Percentiles rank a stretch among this genome's conserved stretches.
These are phyloP conservation scores for Botrytis deweyae DNA, from an alignment of 2,329 filamentous ascomycete genomes.

Conservation along the genomic window DNA sequence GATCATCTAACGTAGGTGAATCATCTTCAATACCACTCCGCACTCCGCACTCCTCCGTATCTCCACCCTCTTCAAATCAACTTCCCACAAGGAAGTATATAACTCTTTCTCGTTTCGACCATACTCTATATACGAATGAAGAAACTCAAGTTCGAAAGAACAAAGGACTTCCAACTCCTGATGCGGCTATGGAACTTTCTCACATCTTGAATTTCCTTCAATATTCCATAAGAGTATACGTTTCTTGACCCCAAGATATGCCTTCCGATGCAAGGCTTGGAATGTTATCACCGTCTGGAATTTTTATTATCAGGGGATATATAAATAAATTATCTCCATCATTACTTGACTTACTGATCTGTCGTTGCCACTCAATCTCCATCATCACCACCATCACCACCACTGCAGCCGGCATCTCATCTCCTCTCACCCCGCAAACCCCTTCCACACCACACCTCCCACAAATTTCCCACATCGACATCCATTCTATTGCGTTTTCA, in stretches of 20 bases:
- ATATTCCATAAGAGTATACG: neutral
- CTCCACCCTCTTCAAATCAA: neutral
- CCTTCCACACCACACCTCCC: neutral
- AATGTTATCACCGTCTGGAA: neutral
- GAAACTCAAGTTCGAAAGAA: too few species aligned
- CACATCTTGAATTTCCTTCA: neutral
- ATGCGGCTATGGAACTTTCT: neutral
- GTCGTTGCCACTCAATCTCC: neutral
- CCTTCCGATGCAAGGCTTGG: neutral
- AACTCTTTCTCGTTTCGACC: neutral
- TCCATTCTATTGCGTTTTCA: fast-evolving
- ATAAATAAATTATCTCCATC: neutral
- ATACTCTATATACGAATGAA: neutral
- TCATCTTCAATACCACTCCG: neutral
- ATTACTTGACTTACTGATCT: neutral
- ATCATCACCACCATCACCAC: neutral
- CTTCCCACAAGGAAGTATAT: neutral
- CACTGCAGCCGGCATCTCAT: too few species aligned
- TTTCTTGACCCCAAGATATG: too few species aligned
- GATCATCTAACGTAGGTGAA: neutral
- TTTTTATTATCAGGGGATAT: neutral
- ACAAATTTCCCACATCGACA: neutral
- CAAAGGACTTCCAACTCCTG: neutral
- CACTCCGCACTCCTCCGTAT: neutral
- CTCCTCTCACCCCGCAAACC: too few species aligned